phyloP scores from a whole-genome alignment of 495 filamentous ascomycete species.

The Aspergillus egyptiacus region DNA sequence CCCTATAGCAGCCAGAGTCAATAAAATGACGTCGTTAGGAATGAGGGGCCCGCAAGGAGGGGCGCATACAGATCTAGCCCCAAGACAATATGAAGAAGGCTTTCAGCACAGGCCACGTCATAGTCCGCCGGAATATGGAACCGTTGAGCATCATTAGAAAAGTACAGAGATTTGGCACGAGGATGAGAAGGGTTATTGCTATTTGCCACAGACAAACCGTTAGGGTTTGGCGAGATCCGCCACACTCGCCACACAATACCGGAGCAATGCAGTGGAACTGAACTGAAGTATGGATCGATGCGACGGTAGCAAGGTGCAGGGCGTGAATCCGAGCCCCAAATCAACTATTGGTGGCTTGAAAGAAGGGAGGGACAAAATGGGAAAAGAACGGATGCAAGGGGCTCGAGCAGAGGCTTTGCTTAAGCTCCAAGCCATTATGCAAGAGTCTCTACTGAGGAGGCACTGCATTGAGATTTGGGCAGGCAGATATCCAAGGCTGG shows the following conservation, averaged over 20 bases:
- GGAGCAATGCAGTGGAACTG: slow-evolving; percentile 28
- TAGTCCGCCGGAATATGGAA: slow-evolving; percentile 6
- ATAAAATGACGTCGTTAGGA: slow-evolving; percentile 20
- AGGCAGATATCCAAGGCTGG: no score
- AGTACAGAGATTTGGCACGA: slow-evolving; percentile 14
- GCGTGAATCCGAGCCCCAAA: background rate
- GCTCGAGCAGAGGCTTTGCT: slow-evolving; percentile 7
- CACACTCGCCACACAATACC: slow-evolving; percentile 11
- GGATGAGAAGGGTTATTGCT: slow-evolving; percentile 8
- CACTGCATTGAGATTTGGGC: no score
- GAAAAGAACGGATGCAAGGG: slow-evolving; percentile 18
- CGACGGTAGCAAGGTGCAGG: slow-evolving; percentile 9
- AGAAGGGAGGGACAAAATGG: slow-evolving; percentile 4
- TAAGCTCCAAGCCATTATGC: no score
- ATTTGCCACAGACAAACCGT: slow-evolving; percentile 9
- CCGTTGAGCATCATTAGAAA: slow-evolving; percentile 8
- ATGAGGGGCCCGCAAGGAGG: slow-evolving; percentile 14
- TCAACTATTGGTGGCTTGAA: slow-evolving; percentile 10
- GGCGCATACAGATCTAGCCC: background rate
- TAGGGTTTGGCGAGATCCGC: slow-evolving; percentile 6
- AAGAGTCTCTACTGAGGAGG: no score
- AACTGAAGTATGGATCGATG: slow-evolving; percentile 18
- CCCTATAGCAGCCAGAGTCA: slow-evolving; percentile 7
- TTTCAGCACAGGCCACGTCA: background rate
- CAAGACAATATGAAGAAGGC: background rate